These are phyloP conservation scores for Anaeramoeba flamelloides DNA, from an alignment of 78 protist genomes.

Conservation along the genomic window DNA sequence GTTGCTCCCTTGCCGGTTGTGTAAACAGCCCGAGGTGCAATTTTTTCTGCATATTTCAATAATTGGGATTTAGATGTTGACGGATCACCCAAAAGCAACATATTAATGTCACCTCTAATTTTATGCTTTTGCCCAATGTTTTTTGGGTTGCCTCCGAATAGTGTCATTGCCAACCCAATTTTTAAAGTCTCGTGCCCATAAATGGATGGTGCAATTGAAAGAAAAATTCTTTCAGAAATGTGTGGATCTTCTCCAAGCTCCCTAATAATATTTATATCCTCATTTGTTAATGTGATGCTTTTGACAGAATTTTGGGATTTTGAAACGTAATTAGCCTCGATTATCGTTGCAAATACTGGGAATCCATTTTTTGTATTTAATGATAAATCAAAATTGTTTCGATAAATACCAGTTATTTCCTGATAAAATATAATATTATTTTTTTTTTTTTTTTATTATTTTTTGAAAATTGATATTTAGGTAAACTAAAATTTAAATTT, in stretches of 20 bases:
- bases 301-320: constrained; percentile 29
- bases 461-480: too few species aligned
- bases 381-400: constrained; percentile 42
- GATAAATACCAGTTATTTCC: constrained; percentile 34
- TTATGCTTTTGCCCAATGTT: constrained; percentile 46
- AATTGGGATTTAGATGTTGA: constrained; percentile 99
- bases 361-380: constrained; percentile 74
- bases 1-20: constrained; percentile 97
- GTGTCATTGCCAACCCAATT: constrained; percentile 71
- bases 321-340: constrained; percentile 80
- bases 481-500: too few species aligned
- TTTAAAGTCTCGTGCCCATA: constrained; percentile 92
- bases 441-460: constrained; percentile 73
- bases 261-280: constrained; percentile 51
- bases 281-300: constrained; percentile 63
- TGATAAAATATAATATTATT: too few species aligned
- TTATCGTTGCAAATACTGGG: constrained; percentile 87
- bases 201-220: constrained; percentile 90
- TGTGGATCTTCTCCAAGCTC: constrained; percentile 34
- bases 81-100: constrained; percentile 97
- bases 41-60: constrained; percentile 63
- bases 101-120: constrained; percentile 61
- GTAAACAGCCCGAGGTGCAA: constrained; percentile 86
- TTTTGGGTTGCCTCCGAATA: constrained; percentile 87
- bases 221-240: constrained; percentile 36